A percentile compares a stretch with the other conserved stretches of the same genome.
phyloP scores from a whole-genome alignment of 1,284 basidiomycete genomes.

The Erythrobasidium hasegawianum region DNA sequence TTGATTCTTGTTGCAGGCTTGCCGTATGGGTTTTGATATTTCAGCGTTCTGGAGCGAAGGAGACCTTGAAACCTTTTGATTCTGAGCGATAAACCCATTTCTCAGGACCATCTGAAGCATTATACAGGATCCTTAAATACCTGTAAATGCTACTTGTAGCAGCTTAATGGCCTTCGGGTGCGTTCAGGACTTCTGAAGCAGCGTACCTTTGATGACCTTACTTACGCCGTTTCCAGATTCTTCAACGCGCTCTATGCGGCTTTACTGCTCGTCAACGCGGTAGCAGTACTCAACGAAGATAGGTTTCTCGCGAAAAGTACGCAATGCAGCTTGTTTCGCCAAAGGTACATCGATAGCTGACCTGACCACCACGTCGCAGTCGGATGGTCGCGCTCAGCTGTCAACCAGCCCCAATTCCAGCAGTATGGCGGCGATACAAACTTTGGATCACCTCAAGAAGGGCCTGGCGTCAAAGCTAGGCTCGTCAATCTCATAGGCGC shows the following conservation, averaged over 20 bases:
- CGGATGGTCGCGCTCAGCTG: constrained; percentile 71
- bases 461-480: constrained; percentile 74
- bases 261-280: constrained; percentile 82
- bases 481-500: constrained; percentile 88
- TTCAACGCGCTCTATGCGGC: constrained; percentile 51
- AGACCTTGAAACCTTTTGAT: too few relatives aligned
- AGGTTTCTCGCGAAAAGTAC: constrained; percentile 88
- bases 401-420: constrained; percentile 50
- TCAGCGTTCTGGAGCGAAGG: too few relatives aligned
- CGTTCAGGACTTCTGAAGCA: too few relatives aligned
- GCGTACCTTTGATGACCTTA: neutral
- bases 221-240: constrained; percentile 4
- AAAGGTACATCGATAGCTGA: neutral
- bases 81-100: too few relatives aligned
- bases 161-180: too few relatives aligned
- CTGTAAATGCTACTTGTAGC: too few relatives aligned
- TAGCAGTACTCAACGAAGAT: constrained; percentile 92
- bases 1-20: too few relatives aligned
- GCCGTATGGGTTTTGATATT: too few relatives aligned
- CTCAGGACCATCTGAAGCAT: too few relatives aligned
- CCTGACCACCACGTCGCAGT: constrained; percentile 56
- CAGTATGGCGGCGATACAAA: constrained; percentile 44
- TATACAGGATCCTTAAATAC: too few relatives aligned
- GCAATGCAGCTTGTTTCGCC: neutral
- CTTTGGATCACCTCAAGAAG: constrained; percentile 52